A percentile compares a stretch with the other conserved stretches of the same genome.
Conservation (phyloP, 768 basidiomycete species). For the Daedaleopsis sinensis region DNA sequence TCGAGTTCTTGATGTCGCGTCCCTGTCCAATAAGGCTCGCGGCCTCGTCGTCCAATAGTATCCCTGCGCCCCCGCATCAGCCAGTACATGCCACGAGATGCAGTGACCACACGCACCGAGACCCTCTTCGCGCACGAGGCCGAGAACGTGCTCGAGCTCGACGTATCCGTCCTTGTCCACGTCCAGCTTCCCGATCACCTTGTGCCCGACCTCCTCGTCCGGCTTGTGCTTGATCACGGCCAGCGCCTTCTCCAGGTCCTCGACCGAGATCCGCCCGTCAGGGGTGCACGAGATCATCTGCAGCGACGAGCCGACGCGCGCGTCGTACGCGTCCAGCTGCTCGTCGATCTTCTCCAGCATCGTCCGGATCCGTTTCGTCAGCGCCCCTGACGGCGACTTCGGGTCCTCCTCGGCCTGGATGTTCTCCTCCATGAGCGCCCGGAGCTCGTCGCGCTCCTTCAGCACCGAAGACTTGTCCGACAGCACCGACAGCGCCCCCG, state of each 20-base stretch:
- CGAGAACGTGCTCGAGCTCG: constrained; percentile 92
- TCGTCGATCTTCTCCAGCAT: constrained; percentile 96
- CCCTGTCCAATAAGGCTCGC: constrained; percentile 84
- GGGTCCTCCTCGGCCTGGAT: constrained; percentile 87
- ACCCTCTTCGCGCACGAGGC: constrained; percentile 85
- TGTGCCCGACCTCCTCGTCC: constrained; percentile 84
- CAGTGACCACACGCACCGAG: constrained; percentile 51
- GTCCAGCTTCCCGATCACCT: constrained; percentile 91
- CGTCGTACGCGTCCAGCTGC: constrained; percentile 91
- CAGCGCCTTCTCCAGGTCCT: constrained; percentile 88
- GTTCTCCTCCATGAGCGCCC: constrained; percentile 92
- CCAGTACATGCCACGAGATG: background rate
- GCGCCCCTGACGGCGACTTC: constrained; percentile 78
- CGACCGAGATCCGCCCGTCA: constrained; percentile 86
- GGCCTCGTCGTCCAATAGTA: constrained; percentile 84
- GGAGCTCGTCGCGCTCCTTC: constrained; percentile 93
- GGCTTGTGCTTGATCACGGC: constrained; percentile 93
- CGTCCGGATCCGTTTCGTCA: constrained; percentile 92
- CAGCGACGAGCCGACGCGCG: constrained; percentile 79
- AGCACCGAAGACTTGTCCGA: constrained; percentile 94
- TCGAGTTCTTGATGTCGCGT: constrained; percentile 69
- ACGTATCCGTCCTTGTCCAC: constrained; percentile 96
- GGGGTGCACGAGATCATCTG: constrained; percentile 86
- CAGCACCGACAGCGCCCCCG: constrained; percentile 86
- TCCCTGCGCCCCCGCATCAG: constrained; percentile 47